Percentiles rank a stretch among this genome's conserved stretches.
Evolutionary conservation across 75 land plant genomes (phyloP).

Genomic region (Pinus tabuliformis): DNA sequence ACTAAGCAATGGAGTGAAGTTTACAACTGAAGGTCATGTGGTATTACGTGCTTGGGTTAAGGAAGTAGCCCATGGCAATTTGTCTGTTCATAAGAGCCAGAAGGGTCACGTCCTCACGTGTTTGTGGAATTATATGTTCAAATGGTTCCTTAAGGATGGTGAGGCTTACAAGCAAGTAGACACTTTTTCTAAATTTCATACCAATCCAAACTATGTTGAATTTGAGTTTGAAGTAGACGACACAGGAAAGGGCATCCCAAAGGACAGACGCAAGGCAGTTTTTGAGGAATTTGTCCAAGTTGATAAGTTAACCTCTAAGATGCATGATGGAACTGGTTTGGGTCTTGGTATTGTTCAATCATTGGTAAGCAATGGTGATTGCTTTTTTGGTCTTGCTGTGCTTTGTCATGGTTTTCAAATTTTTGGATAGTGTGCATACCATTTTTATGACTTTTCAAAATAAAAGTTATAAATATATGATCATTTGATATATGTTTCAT

Average conservation of each 20-base stretch:
- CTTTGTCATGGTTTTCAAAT: not conserved
- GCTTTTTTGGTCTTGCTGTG: not conserved
- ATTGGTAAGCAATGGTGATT: slow-evolving; percentile 52
- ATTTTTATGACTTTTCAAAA: not conserved
- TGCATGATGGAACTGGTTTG: slow-evolving; percentile 73
- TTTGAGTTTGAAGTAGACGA: slow-evolving; percentile 80
- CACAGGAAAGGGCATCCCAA: slow-evolving; percentile 81
- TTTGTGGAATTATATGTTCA: slow-evolving; percentile 8
- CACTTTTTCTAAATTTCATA: slow-evolving; percentile 3
- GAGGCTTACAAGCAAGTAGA: slow-evolving; percentile 10
- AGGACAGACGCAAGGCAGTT: slow-evolving; percentile 54
- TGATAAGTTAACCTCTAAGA: slow-evolving; percentile 31
- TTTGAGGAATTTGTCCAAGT: slow-evolving; percentile 87
- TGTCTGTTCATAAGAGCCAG: not conserved
- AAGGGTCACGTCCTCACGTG: slow-evolving; percentile 12
- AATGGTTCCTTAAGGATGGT: slow-evolving; percentile 15
- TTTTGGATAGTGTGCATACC: not conserved
- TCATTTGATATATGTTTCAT: not conserved
- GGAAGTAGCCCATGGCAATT: slow-evolving; percentile 13
- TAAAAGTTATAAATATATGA: not conserved
- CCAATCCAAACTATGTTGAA: slow-evolving; percentile 39
- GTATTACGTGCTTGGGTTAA: slow-evolving; percentile 64
- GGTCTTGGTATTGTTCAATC: slow-evolving; percentile 91
- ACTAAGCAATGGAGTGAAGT: slow-evolving; percentile 85
- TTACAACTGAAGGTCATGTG: slow-evolving; percentile 76